Evolutionary conservation across 2,329 filamentous ascomycete species (phyloP).

Genomic region (Pestalotiopsis sp.): DNA sequence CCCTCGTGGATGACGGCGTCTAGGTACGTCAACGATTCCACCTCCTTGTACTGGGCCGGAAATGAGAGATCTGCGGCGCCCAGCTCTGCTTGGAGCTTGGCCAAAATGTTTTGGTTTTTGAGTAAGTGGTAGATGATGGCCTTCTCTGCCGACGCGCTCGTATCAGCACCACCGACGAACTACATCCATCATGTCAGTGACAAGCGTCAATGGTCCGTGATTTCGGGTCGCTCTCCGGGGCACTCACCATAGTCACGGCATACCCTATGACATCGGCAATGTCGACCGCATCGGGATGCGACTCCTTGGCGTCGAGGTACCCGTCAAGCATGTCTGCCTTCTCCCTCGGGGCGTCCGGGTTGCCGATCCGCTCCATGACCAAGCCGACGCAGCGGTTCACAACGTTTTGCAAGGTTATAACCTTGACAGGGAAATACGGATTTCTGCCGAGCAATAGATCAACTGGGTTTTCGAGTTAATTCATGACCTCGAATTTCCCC

Average conservation of each 20-base stretch:
- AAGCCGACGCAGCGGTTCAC: constrained; percentile 17
- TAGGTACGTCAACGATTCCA: constrained; percentile 33
- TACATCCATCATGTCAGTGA: constrained; percentile 1
- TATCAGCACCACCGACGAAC: constrained; percentile 14
- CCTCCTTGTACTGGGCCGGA: constrained; percentile 15
- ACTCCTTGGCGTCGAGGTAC: constrained; percentile 29
- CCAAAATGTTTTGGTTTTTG: constrained; percentile 11
- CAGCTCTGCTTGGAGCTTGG: background rate
- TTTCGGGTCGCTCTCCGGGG: too few species aligned
- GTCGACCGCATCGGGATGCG: constrained; percentile 27
- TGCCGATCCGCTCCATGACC: background rate
- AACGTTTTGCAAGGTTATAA: constrained; percentile 19
- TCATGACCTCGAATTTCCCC: background rate
- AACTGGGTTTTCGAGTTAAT: constrained; percentile 18
- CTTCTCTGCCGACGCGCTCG: constrained; percentile 22
- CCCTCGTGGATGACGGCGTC: constrained; percentile 48
- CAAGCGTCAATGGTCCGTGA: too few species aligned
- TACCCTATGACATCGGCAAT: constrained; percentile 31
- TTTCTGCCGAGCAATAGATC: constrained; percentile 42
- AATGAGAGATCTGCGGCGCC: background rate
- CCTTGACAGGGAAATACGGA: constrained; percentile 10
- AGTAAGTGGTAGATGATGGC: constrained; percentile 35
- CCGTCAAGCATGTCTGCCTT: constrained; percentile 30
- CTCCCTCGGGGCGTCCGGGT: constrained; percentile 16
- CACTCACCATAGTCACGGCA: constrained; percentile 11